These are phyloP conservation scores for Croton laevigatus DNA, from an alignment of 441 rosid species.

Conservation along the genomic window DNA sequence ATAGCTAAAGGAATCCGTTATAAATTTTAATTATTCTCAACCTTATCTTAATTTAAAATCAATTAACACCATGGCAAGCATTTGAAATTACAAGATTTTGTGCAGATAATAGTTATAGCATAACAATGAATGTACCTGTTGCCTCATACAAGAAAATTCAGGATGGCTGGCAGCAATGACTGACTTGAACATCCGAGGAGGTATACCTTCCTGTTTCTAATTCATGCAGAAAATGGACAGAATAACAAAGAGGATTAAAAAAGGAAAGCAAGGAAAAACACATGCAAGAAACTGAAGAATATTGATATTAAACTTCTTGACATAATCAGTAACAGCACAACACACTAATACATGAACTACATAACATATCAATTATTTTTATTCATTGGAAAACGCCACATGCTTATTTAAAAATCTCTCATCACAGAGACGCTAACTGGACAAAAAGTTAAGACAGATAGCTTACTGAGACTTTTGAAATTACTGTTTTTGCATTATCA, in stretches of 20 bases:
- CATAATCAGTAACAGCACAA: neutral
- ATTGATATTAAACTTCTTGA: too few relatives aligned
- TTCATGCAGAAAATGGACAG: conserved; percentile 23
- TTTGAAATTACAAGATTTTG: neutral
- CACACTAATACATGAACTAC: neutral
- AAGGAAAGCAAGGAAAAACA: neutral
- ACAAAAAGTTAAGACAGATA: conserved; percentile 19
- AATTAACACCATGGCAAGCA: neutral
- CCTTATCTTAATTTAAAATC: neutral
- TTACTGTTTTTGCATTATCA: conserved; percentile 32
- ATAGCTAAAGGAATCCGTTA: too few relatives aligned
- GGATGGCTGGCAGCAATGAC: conserved; percentile 94
- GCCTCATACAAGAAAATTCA: conserved; percentile 94
- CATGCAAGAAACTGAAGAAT: neutral
- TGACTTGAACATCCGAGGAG: conserved; percentile 97
- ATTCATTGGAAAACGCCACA: neutral
- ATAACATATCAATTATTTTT: conserved; percentile 5
- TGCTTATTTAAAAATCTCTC: conserved; percentile 3
- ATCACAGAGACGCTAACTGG: neutral
- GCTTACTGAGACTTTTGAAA: conserved; percentile 49
- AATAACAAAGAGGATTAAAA: neutral
- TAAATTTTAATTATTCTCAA: neutral
- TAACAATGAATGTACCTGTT: conserved; percentile 56
- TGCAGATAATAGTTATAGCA: neutral
- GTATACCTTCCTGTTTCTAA: conserved; percentile 91